Evolutionary conservation across 2,329 filamentous ascomycete genomes (phyloP).

Genomic region (Lachnellula arida): DNA sequence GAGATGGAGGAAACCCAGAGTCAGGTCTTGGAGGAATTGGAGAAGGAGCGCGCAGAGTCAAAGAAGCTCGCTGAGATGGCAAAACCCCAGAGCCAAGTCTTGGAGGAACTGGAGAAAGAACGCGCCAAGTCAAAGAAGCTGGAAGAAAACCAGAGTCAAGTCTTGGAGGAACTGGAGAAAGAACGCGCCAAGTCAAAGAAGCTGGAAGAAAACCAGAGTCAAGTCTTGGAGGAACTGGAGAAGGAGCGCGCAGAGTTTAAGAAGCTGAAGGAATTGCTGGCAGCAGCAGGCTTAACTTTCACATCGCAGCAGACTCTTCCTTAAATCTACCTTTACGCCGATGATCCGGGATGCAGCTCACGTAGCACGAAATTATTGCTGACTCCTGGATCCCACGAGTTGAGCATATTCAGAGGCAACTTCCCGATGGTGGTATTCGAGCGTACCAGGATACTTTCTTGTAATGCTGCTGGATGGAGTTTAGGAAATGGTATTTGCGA

Average conservation of each 20-base stretch:
- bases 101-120: neutral
- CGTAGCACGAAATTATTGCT: too few species aligned
- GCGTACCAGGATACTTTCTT: too few species aligned
- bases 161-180: neutral
- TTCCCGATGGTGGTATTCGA: too few species aligned
- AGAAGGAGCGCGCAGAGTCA: neutral
- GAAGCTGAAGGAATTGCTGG: neutral
- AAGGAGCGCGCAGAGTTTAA: neutral
- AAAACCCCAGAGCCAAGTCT: too few species aligned
- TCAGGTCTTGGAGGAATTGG: neutral
- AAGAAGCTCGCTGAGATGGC: neutral
- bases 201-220: neutral
- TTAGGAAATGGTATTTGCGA: too few species aligned
- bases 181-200: neutral
- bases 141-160: neutral
- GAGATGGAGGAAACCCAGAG: neutral
- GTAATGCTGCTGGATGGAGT: too few species aligned
- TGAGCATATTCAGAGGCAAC: too few species aligned
- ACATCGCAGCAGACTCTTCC: neutral
- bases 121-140: neutral
- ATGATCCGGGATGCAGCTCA: too few species aligned
- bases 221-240: neutral
- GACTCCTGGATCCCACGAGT: too few species aligned
- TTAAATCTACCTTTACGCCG: too few species aligned
- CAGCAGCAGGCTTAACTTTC: neutral